Evolutionary conservation across 352 stramenopile species (phyloP).

Genomic region (Phytopythium aichiense): DNA sequence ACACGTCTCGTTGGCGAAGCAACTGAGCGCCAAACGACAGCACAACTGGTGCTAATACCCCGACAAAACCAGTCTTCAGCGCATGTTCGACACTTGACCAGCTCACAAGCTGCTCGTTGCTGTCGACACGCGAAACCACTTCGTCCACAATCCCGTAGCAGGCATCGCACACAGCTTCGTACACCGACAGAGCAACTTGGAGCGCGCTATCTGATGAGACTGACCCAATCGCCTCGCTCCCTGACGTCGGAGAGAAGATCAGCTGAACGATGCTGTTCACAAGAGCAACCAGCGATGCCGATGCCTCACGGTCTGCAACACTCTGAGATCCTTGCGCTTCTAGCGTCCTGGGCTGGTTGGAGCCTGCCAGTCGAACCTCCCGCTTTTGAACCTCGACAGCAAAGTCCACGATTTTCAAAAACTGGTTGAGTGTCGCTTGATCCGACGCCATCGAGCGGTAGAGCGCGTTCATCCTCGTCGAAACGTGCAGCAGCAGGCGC

Average conservation of each 20-base stretch:
- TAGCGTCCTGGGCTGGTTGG: not conserved
- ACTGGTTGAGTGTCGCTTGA: conserved; percentile 25
- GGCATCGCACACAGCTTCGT: conserved; percentile 20
- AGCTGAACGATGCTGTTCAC: conserved; percentile 45
- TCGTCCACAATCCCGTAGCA: conserved; percentile 21
- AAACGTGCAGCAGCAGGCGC: conserved; percentile 35
- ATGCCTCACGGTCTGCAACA: conserved; percentile 13
- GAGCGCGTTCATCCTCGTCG: conserved; percentile 27
- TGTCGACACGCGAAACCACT: conserved; percentile 11
- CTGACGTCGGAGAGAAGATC: conserved; percentile 18
- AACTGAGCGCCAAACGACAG: conserved; percentile 33
- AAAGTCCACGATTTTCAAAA: conserved; percentile 29
- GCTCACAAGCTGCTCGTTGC: conserved; percentile 5
- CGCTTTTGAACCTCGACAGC: conserved; percentile 31
- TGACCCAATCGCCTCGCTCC: not conserved
- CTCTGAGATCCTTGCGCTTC: not conserved
- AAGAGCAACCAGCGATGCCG: conserved; percentile 32
- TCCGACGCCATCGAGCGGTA: conserved; percentile 21
- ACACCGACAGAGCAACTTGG: conserved; percentile 19
- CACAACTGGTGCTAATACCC: conserved; percentile 34
- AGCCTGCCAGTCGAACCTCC: conserved; percentile 10
- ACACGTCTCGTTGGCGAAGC: conserved; percentile 19
- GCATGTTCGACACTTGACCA: conserved; percentile 18
- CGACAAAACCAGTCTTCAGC: conserved; percentile 33
- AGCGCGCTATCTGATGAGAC: conserved; percentile 5